Evolutionary conservation across 2,329 filamentous ascomycete species (phyloP).

Genomic region (Penicillium sp.): DNA sequence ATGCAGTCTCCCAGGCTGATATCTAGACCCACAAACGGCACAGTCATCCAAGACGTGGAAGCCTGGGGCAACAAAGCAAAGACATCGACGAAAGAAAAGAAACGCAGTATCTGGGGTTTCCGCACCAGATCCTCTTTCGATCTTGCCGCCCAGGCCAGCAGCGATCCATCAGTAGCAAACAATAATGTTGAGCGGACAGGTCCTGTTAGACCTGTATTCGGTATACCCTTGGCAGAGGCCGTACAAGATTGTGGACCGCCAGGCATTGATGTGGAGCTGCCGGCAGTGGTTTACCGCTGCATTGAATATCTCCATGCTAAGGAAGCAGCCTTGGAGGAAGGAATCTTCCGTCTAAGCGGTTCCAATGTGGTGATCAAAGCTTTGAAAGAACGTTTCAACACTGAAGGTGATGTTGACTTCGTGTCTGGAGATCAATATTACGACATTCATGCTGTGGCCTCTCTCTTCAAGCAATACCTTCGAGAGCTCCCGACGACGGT

Average conservation of each 20-base stretch:
- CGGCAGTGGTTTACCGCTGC: constrained; percentile 91
- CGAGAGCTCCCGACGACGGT: constrained; percentile 90
- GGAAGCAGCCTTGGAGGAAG: constrained; percentile 80
- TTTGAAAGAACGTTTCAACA: constrained; percentile 89
- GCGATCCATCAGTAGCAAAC: constrained; percentile 45
- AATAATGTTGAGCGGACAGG: constrained; percentile 51
- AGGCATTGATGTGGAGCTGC: constrained; percentile 72
- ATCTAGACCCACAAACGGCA: constrained; percentile 79
- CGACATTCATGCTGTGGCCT: constrained; percentile 94
- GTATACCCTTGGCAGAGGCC: constrained; percentile 78
- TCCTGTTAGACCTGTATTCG: constrained; percentile 72
- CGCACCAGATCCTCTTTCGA: constrained; percentile 69
- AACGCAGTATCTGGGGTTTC: constrained; percentile 67
- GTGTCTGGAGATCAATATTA: constrained; percentile 76
- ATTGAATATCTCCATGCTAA: constrained; percentile 87
- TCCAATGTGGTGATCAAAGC: constrained; percentile 92
- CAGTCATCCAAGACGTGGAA: constrained; percentile 77
- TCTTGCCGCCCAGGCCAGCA: constrained; percentile 43
- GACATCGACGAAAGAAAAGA: constrained; percentile 73
- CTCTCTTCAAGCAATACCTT: constrained; percentile 88
- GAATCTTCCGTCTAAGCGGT: constrained; percentile 95
- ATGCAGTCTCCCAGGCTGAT: constrained; percentile 56
- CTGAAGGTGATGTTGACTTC: constrained; percentile 85
- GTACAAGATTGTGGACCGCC: constrained; percentile 73
- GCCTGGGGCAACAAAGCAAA: constrained; percentile 76